Percentiles rank a stretch among this genome's conserved stretches.
Evolutionary conservation across 2,329 filamentous ascomycete species (phyloP).

Genomic region (Aspergillus ochraceoroseus): DNA sequence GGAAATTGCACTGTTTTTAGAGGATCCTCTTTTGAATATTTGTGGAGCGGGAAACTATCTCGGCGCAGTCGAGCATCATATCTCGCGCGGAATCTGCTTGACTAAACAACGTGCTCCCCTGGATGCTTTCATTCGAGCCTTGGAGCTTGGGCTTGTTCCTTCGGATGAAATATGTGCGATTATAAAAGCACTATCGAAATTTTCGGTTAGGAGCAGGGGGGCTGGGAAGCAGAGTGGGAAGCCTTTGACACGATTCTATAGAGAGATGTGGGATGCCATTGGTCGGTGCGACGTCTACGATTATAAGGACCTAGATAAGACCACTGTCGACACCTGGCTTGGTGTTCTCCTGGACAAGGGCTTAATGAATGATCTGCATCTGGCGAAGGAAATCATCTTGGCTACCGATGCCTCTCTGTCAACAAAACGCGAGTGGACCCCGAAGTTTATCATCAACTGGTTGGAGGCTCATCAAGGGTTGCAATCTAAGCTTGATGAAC

Average conservation of each 20-base stretch:
- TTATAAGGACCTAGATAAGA: conserved; percentile 31
- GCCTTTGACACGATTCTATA: conserved; percentile 24
- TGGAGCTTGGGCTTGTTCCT: conserved; percentile 36
- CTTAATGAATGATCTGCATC: conserved; percentile 16
- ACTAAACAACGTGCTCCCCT: conserved; percentile 24
- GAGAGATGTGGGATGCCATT: conserved; percentile 38
- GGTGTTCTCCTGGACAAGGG: conserved; percentile 22
- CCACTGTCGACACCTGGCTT: conserved; percentile 32
- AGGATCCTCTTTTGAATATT: conserved; percentile 37
- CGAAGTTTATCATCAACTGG: conserved; percentile 28
- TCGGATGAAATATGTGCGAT: conserved; percentile 33
- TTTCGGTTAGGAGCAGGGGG: conserved; percentile 17
- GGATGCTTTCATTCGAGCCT: conserved; percentile 25
- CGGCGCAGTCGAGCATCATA: conserved; percentile 26
- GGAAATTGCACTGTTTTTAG: conserved; percentile 32
- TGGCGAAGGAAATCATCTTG: conserved; percentile 32
- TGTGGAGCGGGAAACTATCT: conserved; percentile 36
- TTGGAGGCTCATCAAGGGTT: conserved; percentile 17
- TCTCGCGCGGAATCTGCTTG: conserved; percentile 18
- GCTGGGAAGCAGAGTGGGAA: conserved; percentile 16
- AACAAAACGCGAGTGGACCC: conserved; percentile 21
- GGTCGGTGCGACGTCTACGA: conserved; percentile 33
- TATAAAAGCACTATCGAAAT: conserved; percentile 25
- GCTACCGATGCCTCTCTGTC: conserved; percentile 17
- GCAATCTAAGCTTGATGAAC: conserved; percentile 8